Conservation (phyloP, 2,329 filamentous ascomycete species). For the Teratosphaeria nubilosa region DNA sequence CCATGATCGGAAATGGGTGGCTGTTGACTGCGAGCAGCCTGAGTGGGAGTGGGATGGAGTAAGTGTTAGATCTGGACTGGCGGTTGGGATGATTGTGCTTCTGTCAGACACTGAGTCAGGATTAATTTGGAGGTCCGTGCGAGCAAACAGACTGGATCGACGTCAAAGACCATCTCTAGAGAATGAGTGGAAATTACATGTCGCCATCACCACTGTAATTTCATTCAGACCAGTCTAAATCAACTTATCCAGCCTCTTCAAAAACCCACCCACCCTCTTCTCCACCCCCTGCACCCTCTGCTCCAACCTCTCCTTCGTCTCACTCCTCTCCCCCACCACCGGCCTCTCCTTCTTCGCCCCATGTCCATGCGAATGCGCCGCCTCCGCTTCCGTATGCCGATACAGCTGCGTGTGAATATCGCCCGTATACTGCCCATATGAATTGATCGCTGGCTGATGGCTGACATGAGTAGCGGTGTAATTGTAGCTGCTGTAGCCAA, state of each 20-base stretch:
- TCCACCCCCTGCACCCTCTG: conserved; percentile 57
- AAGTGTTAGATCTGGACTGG: too few species aligned
- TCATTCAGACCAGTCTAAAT: conserved; percentile 1
- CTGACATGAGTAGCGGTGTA: conserved; percentile 29
- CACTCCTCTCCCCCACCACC: conserved; percentile 1
- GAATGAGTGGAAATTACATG: too few species aligned
- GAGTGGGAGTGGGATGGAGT: too few species aligned
- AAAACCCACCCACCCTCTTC: conserved; percentile 58
- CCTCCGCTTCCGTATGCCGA: conserved; percentile 55
- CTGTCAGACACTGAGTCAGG: too few species aligned
- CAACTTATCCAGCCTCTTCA: conserved; percentile 62
- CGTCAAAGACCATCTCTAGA: too few species aligned
- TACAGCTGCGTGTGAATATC: conserved; percentile 60
- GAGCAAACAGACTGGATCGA: too few species aligned
- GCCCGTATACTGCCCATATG: conserved; percentile 33
- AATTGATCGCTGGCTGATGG: conserved; percentile 11
- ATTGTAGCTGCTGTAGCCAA: conserved; percentile 48
- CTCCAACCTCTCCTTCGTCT: conserved; percentile 39
- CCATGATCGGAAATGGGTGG: too few species aligned
- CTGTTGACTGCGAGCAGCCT: too few species aligned
- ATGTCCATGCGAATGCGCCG: conserved; percentile 28
- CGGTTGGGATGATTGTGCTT: too few species aligned
- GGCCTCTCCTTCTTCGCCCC: background rate
- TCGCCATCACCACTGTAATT: background rate
- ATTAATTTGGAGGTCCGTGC: too few species aligned